phyloP scores from a whole-genome alignment of 1,284 basidiomycete genomes.

The Malassezia restricta region DNA sequence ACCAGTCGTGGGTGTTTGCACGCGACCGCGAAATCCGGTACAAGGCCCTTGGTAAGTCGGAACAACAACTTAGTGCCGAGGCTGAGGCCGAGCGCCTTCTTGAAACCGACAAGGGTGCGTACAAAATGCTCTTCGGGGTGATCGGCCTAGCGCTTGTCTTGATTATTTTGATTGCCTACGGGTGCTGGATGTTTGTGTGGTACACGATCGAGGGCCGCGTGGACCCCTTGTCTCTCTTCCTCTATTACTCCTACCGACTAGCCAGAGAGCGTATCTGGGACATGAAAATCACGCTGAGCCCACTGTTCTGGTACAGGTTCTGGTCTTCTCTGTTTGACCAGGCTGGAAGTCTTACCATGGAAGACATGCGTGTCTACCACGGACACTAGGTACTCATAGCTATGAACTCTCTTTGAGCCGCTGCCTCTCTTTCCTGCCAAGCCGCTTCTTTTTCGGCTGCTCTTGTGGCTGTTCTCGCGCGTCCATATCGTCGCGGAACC shows the following conservation, averaged over 20 bases:
- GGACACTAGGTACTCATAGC: background rate
- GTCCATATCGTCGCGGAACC: slow-evolving; percentile 57
- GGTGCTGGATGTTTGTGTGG: slow-evolving; percentile 30
- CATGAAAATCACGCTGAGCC: background rate
- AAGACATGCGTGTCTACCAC: slow-evolving; percentile 5
- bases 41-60: slow-evolving; percentile 4
- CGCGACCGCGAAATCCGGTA: slow-evolving; percentile 3
- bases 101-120: slow-evolving; percentile 18
- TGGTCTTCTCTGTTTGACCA: background rate
- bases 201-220: slow-evolving; percentile 24
- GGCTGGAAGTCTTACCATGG: background rate
- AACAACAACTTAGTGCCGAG: background rate
- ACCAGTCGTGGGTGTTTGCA: slow-evolving; percentile 23
- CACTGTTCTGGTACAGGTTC: background rate
- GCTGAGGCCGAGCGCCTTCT: background rate
- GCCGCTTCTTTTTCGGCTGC: slow-evolving; percentile 47
- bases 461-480: slow-evolving; percentile 18
- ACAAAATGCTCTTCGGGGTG: slow-evolving; percentile 27
- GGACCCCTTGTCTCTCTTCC: slow-evolving; percentile 21
- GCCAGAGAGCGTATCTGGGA: background rate
- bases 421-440: slow-evolving; percentile 33
- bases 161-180: slow-evolving; percentile 23
- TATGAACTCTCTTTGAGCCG: slow-evolving; percentile 15
- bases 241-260: background rate
- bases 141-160: slow-evolving; percentile 19